phyloP scores from a whole-genome alignment of 495 filamentous ascomycete genomes.

The Aspergillus baeticus region DNA sequence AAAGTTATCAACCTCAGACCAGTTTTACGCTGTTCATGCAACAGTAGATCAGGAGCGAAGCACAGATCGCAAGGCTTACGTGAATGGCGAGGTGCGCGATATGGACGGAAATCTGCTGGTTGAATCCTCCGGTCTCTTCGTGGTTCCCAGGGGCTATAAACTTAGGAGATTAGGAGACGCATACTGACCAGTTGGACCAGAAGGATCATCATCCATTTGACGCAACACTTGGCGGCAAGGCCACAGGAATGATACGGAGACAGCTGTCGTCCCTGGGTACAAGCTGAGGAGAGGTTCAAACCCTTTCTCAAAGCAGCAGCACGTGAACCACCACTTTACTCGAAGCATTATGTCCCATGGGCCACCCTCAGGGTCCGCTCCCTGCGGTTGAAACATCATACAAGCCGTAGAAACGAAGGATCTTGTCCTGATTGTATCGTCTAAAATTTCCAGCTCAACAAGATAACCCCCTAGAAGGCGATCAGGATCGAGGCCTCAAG shows the following conservation, averaged over 20 bases:
- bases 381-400: not conserved
- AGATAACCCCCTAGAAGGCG: not conserved
- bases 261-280: not conserved
- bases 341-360: not conserved
- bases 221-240: not conserved
- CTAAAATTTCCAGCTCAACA: not conserved
- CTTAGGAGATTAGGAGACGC: slow-evolving; percentile 42
- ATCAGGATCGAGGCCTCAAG: not conserved
- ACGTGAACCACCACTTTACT: too few relatives aligned
- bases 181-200: slow-evolving; percentile 29
- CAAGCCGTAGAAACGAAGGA: not conserved
- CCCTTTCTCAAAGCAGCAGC: not conserved
- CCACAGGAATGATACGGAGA: not conserved
- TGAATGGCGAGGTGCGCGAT: slow-evolving; percentile 53
- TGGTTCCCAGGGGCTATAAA: slow-evolving; percentile 55
- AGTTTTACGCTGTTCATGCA: slow-evolving; percentile 64
- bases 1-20: slow-evolving; percentile 51
- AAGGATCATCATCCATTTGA: too few relatives aligned
- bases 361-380: not conserved
- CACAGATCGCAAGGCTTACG: slow-evolving; percentile 63
- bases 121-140: slow-evolving; percentile 61
- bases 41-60: slow-evolving; percentile 44
- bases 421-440: not conserved
- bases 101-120: slow-evolving; percentile 53
- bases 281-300: not conserved